A percentile compares a stretch with the other conserved stretches of the same genome.
Conservation (phyloP, 2,329 filamentous ascomycete species). For the Beauveria bassiana region DNA sequence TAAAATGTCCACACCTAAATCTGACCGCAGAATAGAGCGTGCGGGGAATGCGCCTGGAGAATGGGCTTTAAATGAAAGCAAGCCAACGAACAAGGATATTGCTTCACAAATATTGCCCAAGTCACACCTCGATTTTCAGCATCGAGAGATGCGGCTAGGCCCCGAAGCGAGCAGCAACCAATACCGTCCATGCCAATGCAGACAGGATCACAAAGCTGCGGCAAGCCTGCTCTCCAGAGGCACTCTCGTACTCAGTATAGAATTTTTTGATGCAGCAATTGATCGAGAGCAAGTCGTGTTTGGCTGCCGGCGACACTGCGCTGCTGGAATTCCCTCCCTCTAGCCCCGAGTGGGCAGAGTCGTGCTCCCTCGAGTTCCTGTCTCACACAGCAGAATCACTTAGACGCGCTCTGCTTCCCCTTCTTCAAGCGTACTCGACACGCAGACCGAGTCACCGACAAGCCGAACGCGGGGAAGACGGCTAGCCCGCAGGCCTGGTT, state of each 20-base stretch:
- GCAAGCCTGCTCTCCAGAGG: background rate
- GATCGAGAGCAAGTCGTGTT: slow-evolving; percentile 3
- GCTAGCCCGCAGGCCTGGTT: background rate
- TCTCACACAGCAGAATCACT: slow-evolving; percentile 9
- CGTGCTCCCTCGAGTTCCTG: background rate
- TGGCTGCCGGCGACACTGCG: background rate
- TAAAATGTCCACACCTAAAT: background rate
- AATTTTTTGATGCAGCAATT: background rate
- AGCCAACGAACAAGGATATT: background rate
- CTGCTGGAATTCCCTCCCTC: background rate
- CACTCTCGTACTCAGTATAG: background rate
- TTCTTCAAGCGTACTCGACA: background rate
- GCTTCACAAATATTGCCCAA: background rate
- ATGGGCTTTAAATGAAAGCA: background rate
- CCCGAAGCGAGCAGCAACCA: background rate
- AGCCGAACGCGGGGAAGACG: background rate
- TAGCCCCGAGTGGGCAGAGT: slow-evolving; percentile 1
- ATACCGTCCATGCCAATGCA: background rate
- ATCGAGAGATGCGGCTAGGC: background rate
- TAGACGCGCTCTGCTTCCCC: background rate
- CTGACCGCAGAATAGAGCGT: background rate
- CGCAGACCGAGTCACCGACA: background rate
- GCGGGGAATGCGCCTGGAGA: background rate
- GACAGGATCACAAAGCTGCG: background rate
- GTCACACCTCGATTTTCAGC: background rate